Conservation (phyloP, 2,329 filamentous ascomycete genomes). For the Penicillium sp. region DNA sequence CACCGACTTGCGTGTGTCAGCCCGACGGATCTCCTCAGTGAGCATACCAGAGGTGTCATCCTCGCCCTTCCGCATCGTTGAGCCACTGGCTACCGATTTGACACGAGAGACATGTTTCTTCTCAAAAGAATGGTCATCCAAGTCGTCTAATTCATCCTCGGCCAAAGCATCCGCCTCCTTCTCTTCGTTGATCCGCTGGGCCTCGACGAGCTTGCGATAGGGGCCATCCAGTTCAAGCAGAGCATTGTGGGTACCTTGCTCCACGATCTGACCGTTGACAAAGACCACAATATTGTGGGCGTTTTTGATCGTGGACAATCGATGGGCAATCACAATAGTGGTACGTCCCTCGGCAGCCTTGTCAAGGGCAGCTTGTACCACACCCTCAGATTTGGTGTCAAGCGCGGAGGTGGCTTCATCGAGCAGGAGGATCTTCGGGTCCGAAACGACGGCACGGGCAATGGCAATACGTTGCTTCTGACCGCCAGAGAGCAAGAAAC, state of each 20-base stretch:
- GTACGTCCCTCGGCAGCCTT: constrained; percentile 79
- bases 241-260: constrained; percentile 82
- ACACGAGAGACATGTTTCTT: constrained; percentile 29
- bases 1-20: constrained; percentile 49
- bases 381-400: constrained; percentile 89
- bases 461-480: constrained; percentile 98
- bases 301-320: constrained; percentile 86
- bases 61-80: constrained; percentile 25
- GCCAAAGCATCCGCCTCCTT: constrained; percentile 34
- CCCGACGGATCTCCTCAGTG: constrained; percentile 35
- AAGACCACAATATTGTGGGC: constrained; percentile 97
- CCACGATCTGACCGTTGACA: constrained; percentile 74
- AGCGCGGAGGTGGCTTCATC: constrained; percentile 93
- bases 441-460: constrained; percentile 79
- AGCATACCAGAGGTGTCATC: constrained; percentile 14
- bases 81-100: constrained; percentile 30
- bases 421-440: constrained; percentile 84
- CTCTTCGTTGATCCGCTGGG: constrained; percentile 69
- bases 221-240: constrained; percentile 65
- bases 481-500: constrained; percentile 85
- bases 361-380: constrained; percentile 89
- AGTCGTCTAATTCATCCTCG: constrained; percentile 25
- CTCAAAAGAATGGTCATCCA: constrained; percentile 17
- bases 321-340: constrained; percentile 93
- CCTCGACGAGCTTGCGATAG: constrained; percentile 80